Evolutionary conservation across 768 basidiomycete species (phyloP), one percentile per base, ranked within the genome.

Genomic region (Kwoniella shandongensis): DNA sequence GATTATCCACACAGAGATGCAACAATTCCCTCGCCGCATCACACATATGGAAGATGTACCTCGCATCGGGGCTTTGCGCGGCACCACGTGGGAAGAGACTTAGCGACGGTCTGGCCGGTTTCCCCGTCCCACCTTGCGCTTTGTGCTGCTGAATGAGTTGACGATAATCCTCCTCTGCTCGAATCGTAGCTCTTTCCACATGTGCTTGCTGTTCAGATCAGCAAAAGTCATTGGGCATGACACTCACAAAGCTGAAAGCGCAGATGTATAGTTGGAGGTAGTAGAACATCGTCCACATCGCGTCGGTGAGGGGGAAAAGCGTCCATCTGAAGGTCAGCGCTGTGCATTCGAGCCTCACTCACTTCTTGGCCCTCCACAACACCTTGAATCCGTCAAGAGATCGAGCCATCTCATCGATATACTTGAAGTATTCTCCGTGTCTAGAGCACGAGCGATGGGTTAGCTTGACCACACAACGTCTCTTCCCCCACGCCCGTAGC

Each of bases 11-110:
- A 54, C 72, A 76, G 36, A 76, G 69, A 41, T 59, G 58, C 7
- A 76, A 51, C 7, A 76, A 35, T 17, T 71, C 66, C 17, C 69
- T 45, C 3, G 70, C 74, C 0, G 74, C 72, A 51, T 76, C 68
- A 36, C 68, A 67, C 20, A 68, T 68, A 40, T 76, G 72, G 56
- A 72, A 70, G 49, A 76, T 76, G 47, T 76, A 72, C 30, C 72
- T 41, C 15, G 67, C 67, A 39, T 72, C 70, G 12, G 70, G 70
- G 7, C 55, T 59, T 11, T 63, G 62, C 0, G 67, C 74, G 6
- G 70, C 66, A 5, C 70, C 72, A 41, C 72, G 48, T 4, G 74
- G 74, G 53, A 75, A 75, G 12, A 73, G 57, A 36, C 55, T 59
- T 15, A 72, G 45, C 29, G 62, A 52, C 1, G 65, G 67, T 26